These are phyloP conservation scores for Cornus kousa DNA, from an alignment of 148 eudicot genomes.

Conservation along the genomic window DNA sequence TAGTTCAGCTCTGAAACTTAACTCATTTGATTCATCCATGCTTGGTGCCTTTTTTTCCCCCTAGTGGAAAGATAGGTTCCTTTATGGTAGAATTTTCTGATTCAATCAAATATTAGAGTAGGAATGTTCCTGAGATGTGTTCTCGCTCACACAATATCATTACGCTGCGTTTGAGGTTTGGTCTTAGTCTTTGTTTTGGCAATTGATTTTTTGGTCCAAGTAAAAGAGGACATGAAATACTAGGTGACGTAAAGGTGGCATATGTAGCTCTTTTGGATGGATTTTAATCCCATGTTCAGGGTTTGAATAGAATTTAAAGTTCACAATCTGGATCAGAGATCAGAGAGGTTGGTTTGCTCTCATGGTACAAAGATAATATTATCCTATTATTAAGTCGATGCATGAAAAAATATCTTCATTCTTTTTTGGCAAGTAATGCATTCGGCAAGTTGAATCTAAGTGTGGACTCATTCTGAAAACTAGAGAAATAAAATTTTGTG, in stretches of 20 bases:
- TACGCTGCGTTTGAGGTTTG: not conserved
- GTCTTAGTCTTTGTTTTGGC: not conserved
- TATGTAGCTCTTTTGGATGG: not conserved
- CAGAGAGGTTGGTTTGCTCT: constrained; percentile 1
- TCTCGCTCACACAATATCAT: not conserved
- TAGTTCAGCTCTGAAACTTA: not conserved
- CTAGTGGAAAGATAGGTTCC: not conserved
- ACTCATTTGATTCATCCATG: not conserved
- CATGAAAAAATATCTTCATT: not conserved
- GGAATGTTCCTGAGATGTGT: not conserved
- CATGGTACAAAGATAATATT: not conserved
- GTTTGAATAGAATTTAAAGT: not conserved
- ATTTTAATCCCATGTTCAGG: not conserved
- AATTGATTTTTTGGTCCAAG: not conserved
- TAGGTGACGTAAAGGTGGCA: not conserved
- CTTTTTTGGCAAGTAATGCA: too few relatives aligned
- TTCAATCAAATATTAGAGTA: not conserved
- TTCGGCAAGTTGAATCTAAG: not conserved
- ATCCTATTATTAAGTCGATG: not conserved
- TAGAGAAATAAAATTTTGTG: not conserved
- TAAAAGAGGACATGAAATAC: not conserved
- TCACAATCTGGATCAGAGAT: not conserved
- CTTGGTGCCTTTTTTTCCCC: not conserved
- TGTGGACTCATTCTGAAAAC: not conserved
- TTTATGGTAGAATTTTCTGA: constrained; percentile 1